Evolutionary conservation across 1,139 yeast genomes (phyloP), one percentile per base, ranked within the genome.

Genomic region (Taphrina pruni): DNA sequence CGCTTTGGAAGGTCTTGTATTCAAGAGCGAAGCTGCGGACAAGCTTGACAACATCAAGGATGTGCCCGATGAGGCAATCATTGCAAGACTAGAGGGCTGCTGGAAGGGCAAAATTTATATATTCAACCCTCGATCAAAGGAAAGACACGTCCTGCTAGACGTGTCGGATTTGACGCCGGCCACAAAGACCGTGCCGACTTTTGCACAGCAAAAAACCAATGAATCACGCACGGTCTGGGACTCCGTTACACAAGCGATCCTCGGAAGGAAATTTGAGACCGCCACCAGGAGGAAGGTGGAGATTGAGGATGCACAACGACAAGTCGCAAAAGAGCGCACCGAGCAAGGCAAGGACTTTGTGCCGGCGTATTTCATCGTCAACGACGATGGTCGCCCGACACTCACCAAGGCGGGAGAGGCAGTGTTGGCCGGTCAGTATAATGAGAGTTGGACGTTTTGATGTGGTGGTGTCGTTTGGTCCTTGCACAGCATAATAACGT

Each of bases 171-270:
- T 70, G 9, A 36, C 39, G 12, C 60, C 66, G 12, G 65, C 58
- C 11, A 32, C 48, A 12, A 70, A 70, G 46, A 57, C 56, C 6
- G 65, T 65, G 48, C 71, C 71, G 11, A 89, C 91, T 62, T 79
- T 87, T 70, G 89, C 85, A 71, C 79, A 86, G 70, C 93, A 88
- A 77, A 83, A 86, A 77, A 80, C 78, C 12, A 80, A 88, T 72
- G 94, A 88, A 77, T 82, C 87, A 69, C 85, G 93, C 80, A 84
- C 79, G 73, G 92, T 92, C 36, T 88, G 94, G 94, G 74, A 74
- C 21, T 82, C 85, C 72, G 94, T 88, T 52, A 90, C 92, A 0
- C 87, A 83, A 17, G 92, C 93, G 7, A 86, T 88, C 72, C 83
- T 80, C 71, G 76, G 78, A 50, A 85, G 88, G 32, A 86, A 88